Base-by-base conservation (phyloP, 2,329 filamentous ascomycete genomes). In the Fusarium cyanostomum region DNA sequence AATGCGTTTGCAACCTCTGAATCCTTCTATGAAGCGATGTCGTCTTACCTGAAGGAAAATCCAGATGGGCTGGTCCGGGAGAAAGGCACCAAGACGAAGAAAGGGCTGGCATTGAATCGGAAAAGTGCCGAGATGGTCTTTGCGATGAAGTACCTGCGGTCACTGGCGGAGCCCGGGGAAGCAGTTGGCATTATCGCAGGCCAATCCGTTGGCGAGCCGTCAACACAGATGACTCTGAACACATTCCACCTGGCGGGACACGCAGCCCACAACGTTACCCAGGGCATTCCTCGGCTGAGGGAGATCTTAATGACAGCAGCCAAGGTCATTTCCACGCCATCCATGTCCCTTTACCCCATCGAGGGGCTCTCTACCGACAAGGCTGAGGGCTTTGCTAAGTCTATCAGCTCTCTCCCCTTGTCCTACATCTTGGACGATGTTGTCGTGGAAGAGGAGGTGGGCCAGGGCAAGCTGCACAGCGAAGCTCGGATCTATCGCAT, bases 221-320 rank as follows among this genome's bases (percentile, higher is more conserved):
- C 93, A 3, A 98, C 95, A 11, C 95, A 99, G 77, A 98, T 99
- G 95, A 99, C 95, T 5, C 81, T 98, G 51, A 99, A 99, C 79
- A 99, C 95, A 27, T 99, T 99, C 86, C 95, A 99, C 85, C 92
- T 99, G 86, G 95, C 95, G 77, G 95, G 95, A 73, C 94, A 98
- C 82, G 93, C 94, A n/a, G 90, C 94, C 27, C 97, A 97, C 83
- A 98, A 98, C 85, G 95, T 99, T 73, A 99, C 95, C 1, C 86
- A 97, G 18, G 95, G 95, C 92, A 98, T 99, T 73, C 95, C 95
- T 54, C 92, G 95, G 79, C 84, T 99, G 15, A 86, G 95, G 80
- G 95, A 99, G 84, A 97, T 99, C 70, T 86, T 98, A 67, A 98
- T 99, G 95, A 98, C 94, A 44, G 95, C 94, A 24, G 86, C 88